Base-by-base conservation (phyloP, 495 filamentous ascomycete genomes). In the Viridothelium virens region DNA sequence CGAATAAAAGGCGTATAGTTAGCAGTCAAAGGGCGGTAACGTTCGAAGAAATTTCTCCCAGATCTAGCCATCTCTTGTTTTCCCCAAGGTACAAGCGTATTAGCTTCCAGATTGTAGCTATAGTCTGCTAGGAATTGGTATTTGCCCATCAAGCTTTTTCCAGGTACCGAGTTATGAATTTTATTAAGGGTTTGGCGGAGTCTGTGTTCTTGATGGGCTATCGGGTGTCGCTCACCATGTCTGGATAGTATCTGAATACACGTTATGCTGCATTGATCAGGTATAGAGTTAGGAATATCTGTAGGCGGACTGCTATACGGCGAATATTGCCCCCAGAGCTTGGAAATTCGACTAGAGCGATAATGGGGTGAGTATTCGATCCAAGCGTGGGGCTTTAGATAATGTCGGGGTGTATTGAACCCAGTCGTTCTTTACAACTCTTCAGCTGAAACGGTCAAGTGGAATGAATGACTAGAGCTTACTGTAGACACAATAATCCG, bases 271-370 rank as follows among this genome's bases (percentile, higher is more conserved):
- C 91, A 95, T 33, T 77, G 76, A 4, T 78, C 48, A 1, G 90
- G 90, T 7, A 87, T 70, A 1, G 76, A 73, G 1, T 79, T 65
- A 4, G 83, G 78, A 53, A 89, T 79, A 7, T 81, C 73, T 0
- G 89, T 89, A 34, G 85, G 82, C 2, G 91, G 83, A 0, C 84
- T 79, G 77, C 87, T 92, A 73, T 83, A 91, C 9, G 90, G 89
- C n/a, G 89, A 90, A 74, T 93, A 93, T 72, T 91, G 89, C 64
- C 91, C 91, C 91, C 90, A 93, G 64, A 76, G 81, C 67, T 87
- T 89, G 5, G 89, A 84, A 44, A 87, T 77, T 25, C 25, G 25
- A 25, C 25, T 25, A 25, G 25, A 25, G 25, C 25, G 25, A 25
- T 25, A 25, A 25, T 25, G 25, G 25, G 25, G 25, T 25, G 25